Evolutionary conservation across 1,139 yeast genomes (phyloP), one percentile per base, ranked within the genome.

Genomic region (Kodamaea suecica): DNA sequence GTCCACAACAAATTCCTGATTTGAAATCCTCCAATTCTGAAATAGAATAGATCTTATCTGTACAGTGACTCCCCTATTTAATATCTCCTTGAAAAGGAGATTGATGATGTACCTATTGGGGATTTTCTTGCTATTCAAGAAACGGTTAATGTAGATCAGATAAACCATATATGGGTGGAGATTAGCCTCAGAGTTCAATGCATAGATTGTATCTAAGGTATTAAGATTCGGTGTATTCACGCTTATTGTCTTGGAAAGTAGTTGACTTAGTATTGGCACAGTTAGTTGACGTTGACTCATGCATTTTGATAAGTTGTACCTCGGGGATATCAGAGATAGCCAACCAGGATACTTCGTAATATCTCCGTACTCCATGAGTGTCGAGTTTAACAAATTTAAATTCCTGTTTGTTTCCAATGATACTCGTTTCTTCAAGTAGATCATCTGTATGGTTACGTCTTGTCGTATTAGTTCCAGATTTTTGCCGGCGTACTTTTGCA

Each of bases 41-140:
- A 33, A 28, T 7, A 39, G 29, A 4, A 47, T 29, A 16, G 30
- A n/a, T 16, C 31, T 20, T 3, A 39, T 24, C 17, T 43, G 39
- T 0, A 19, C 34, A 9, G 34, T 21, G 17, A 35, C 12, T 3
- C 28, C 39, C 1, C 15, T 10, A 5, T 19, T 16, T 12, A 37
- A 25, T 6, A 45, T 31, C 8, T 33, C 33, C 9, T 24, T 25
- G 36, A 37, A 27, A 10, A 47, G 34, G n/a, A 35, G 39, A 30
- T 44, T 46, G 25, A 47, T 36, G 13, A 47, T 37, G 17, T 41
- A 37, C 26, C 38, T 38, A 29, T 46, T 46, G 12, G 39, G 45
- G 15, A 4, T 24, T 30, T 24, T 23, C 15, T 30, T 35, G 12
- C 30, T 28, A n/a, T 27, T 29, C 19, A 27, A 25, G 17, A n/a